Evolutionary conservation across 352 stramenopile genomes (phyloP), one percentile per base, ranked within the genome.

Genomic region (Blastocystis sp.): DNA sequence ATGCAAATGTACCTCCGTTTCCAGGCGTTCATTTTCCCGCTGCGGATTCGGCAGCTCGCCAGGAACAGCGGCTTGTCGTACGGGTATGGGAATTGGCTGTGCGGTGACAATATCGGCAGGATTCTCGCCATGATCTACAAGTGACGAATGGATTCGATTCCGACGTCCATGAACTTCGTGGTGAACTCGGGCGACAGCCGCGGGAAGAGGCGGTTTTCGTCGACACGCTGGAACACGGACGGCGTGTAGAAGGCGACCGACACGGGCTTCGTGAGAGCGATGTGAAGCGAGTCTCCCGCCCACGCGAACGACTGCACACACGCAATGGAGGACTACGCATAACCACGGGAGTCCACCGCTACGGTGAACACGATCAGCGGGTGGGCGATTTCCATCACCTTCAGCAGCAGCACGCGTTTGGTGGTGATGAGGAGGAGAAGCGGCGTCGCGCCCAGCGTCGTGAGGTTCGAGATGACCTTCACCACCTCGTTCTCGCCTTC

Each of bases 1-100:
- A 84, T 68, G n/a, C 40, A 19, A n/a, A 84, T 45, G 61, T 68
- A 68, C 7, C 74, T 14, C 28, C 43, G 24, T 19, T 84, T 84
- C 60, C 60, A 63, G 9, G 45, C 34, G 34, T 84, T 84, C 74
- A 84, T 28, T 70, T 84, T 84, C 14, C 74, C 74, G 48, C 74
- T 69, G 17, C 74, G 74, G 54, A 84, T 84, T 19, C 74, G 60
- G 34, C 74, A 84, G 11, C 68, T 42, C 64, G 64, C 40, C 17
- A 74, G 24, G 40, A 74, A 74, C 24, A 19, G 43, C 24, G 64
- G 64, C 17, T 24, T 54, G 11, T 74, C 64, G 40, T 48, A 48
- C 10, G 74, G 52, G 34, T 68, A 84, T 3, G 74, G 74, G 45
- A 84, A 84, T 28, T 84, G 74, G 48, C 52, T 59, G 38, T 69